These are phyloP conservation scores for Aethionema arabicum DNA, from an alignment of 345 rosid species.

Conservation along the genomic window DNA sequence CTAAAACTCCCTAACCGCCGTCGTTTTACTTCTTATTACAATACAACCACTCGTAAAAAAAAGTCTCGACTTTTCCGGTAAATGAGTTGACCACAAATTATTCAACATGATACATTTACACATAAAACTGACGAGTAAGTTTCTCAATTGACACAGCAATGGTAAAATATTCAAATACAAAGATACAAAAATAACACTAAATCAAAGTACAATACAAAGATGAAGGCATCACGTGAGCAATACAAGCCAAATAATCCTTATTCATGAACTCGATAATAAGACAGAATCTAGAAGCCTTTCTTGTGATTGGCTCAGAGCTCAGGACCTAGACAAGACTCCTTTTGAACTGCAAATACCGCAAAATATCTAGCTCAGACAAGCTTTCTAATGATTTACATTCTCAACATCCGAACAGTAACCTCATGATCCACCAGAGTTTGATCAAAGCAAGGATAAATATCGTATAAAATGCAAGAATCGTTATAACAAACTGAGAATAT, in stretches of 20 bases:
- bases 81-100: too few species aligned
- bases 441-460: not conserved
- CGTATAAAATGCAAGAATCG: not conserved
- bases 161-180: not conserved
- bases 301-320: constrained; percentile 20
- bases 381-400: constrained; percentile 2
- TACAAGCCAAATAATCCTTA: not conserved
- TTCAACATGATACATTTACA: too few species aligned
- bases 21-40: too few species aligned
- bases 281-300: constrained; percentile 8
- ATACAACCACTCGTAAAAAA: too few species aligned
- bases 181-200: constrained; percentile 14
- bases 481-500: not conserved
- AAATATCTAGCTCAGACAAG: not conserved
- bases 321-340: constrained; percentile 73
- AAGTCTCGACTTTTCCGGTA: too few species aligned
- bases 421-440: not conserved
- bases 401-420: constrained; percentile 1
- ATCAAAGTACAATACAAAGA: constrained; percentile 4
- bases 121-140: not conserved
- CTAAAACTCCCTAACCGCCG: too few species aligned
- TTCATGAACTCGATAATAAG: constrained; percentile 2
- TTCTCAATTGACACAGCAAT: constrained; percentile 11
- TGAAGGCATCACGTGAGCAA: not conserved
- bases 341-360: constrained; percentile 64